Base-by-base conservation (phyloP, 768 basidiomycete genomes). In the Tulasnella sp. region DNA sequence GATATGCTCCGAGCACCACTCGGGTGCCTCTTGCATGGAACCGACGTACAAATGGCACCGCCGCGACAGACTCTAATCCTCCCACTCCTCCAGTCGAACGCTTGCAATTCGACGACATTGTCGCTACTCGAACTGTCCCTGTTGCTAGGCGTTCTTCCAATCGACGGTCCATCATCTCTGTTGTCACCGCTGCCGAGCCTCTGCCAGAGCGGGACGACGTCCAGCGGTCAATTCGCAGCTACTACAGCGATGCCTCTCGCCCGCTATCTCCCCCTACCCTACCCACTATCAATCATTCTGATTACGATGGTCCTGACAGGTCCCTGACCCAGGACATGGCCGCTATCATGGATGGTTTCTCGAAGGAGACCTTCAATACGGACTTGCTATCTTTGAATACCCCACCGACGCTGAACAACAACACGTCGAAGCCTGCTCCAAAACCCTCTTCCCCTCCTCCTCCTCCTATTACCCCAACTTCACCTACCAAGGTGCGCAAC, bases 181-280 rank as follows among this genome's bases (percentile, higher is more conserved):
- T 37, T 19, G 23, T 53, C 11, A 39, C 51, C 3, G 36, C 51
- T 25, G 51, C 51, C 19, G 51, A 40, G 25, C 51, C 51, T 25
- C 35, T 53, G 12, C 51, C 51, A 41, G 34, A 53, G 36, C 51
- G 51, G 25, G 51, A 53, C n/a, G 34, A 53, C 51, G 32, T 53
- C 9, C 23, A 35, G 36, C 51, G 51, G 32, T 53, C 51, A 6
- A 53, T 53, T 37, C 32, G 41, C n/a, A 53, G 51, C 36, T 53
- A 53, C 51, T 53, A 57, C 42, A 15, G 41, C 29, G 54, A 43
- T 27, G 34, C 54, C 27, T 27, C 46, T 57, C 39, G 42, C 9
- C 43, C 27, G 4, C 7, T 32, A 17, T 3, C 36, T 25, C 41
- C 41, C 6, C 42, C 54, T 43, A n/a, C 41, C 6, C 51, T 53